These are phyloP conservation scores for Mycena alexandri DNA, from an alignment of 768 basidiomycete species.

Conservation along the genomic window DNA sequence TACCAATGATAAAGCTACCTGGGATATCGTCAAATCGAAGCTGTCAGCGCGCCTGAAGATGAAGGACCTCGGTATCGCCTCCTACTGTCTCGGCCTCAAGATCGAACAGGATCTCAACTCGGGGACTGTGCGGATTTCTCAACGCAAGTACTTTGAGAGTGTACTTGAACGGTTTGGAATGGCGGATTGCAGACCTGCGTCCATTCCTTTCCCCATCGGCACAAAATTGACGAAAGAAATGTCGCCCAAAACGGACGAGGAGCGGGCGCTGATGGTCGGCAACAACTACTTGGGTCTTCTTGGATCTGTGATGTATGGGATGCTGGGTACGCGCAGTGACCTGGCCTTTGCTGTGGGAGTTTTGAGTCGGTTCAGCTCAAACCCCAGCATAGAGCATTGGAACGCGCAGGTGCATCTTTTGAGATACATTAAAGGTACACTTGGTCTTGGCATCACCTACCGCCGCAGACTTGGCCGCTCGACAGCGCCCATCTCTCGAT, in stretches of 20 bases:
- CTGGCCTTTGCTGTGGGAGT: not conserved
- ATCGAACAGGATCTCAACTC: not conserved
- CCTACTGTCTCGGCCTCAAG: not conserved
- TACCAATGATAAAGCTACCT: not conserved
- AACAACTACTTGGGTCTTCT: not conserved
- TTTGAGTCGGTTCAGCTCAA: not conserved
- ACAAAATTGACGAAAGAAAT: not conserved
- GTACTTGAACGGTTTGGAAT: not conserved
- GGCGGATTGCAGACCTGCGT: not conserved
- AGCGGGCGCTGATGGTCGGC: not conserved
- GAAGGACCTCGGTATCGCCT: not conserved
- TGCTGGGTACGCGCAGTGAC: not conserved
- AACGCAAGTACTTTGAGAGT: not conserved
- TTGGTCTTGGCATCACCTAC: not conserved
- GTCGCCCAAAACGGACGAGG: not conserved
- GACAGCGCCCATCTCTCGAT: not conserved
- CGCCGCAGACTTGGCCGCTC: not conserved
- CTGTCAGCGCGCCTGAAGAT: conserved; percentile 1
- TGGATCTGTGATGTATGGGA: not conserved
- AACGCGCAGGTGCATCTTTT: not conserved
- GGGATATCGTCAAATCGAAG: not conserved
- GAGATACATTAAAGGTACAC: not conserved
- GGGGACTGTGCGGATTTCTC: not conserved
- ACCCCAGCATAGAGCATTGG: conserved; percentile 3
- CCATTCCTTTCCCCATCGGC: not conserved